Percentiles rank a stretch among this genome's conserved stretches.
phyloP scores from a whole-genome alignment of 2,329 filamentous ascomycete species.

The Nannizzia gypsea region DNA sequence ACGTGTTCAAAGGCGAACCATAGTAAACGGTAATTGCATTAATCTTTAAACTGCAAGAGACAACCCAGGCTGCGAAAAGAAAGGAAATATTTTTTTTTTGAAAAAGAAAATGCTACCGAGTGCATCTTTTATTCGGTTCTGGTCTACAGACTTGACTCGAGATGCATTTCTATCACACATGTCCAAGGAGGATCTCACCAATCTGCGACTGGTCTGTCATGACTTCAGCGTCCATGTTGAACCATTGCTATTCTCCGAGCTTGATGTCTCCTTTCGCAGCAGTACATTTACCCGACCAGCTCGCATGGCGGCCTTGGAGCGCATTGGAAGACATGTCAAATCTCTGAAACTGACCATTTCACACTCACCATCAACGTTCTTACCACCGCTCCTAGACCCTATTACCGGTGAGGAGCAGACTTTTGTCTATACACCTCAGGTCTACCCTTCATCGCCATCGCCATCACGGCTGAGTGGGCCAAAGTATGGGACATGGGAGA shows the following conservation, averaged over 20 bases:
- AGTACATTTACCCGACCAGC: conserved; percentile 64
- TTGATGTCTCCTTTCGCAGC: conserved; percentile 39
- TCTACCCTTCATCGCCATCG: conserved; percentile 46
- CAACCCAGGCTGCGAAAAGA: no score
- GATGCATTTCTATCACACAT: conserved; percentile 23
- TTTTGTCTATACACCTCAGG: conserved; percentile 72
- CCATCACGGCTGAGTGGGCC: conserved; percentile 47
- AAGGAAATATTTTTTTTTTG: no score
- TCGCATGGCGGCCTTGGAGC: conserved; percentile 60
- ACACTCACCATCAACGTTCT: conserved; percentile 65
- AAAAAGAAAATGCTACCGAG: conserved; percentile 11
- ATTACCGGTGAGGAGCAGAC: conserved; percentile 62
- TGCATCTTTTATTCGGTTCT: conserved; percentile 24
- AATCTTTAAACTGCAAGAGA: neutral
- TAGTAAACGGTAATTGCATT: neutral
- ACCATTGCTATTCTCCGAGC: conserved; percentile 32
- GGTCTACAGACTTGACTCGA: conserved; percentile 26
- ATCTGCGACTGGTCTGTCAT: conserved; percentile 28
- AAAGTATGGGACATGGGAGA: conserved; percentile 68
- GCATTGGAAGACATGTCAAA: conserved; percentile 68
- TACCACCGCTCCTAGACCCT: conserved; percentile 74
- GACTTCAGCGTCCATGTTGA: conserved; percentile 25
- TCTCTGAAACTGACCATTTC: conserved; percentile 66
- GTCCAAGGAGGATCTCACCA: conserved; percentile 23
- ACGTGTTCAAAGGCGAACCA: neutral